Evolutionary conservation across 2,329 filamentous ascomycete genomes (phyloP).

Genomic region (Pyricularia pennisetigena): DNA sequence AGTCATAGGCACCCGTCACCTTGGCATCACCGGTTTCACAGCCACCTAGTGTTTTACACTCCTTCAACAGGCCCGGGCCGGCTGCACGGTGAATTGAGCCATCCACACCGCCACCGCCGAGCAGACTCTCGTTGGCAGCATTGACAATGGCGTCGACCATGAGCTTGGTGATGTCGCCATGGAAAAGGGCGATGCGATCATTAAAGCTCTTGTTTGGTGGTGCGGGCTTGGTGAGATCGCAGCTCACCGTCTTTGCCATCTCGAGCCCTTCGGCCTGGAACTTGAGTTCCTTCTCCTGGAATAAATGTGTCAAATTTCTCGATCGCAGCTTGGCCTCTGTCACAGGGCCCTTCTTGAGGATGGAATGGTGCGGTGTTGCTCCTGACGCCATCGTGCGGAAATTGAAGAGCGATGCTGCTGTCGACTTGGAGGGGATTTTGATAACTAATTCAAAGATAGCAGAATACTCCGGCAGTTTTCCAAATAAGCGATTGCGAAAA

Average conservation of each 20-base stretch:
- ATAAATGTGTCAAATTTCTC: conserved; percentile 38
- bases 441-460: not conserved
- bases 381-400: not conserved
- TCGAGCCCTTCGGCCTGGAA: conserved; percentile 1
- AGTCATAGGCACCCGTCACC: conserved; percentile 66
- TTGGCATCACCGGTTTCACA: conserved; percentile 73
- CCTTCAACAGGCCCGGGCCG: conserved; percentile 54
- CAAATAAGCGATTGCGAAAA: not conserved
- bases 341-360: not conserved
- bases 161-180: conserved; percentile 74
- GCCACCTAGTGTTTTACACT: conserved; percentile 62
- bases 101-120: conserved; percentile 86
- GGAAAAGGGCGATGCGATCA: conserved; percentile 58
- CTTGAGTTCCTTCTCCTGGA: conserved; percentile 43
- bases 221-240: conserved; percentile 14
- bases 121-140: conserved; percentile 70
- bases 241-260: conserved; percentile 8
- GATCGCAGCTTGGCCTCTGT: not conserved
- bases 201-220: conserved; percentile 48
- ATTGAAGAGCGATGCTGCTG: not conserved
- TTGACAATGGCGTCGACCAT: conserved; percentile 81
- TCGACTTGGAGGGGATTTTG: not conserved
- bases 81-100: conserved; percentile 81
- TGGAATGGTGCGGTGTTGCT: not conserved
- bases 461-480: not conserved